Evolutionary conservation across 1,284 basidiomycete genomes (phyloP).

Genomic region (Ustilago xerochloae): DNA sequence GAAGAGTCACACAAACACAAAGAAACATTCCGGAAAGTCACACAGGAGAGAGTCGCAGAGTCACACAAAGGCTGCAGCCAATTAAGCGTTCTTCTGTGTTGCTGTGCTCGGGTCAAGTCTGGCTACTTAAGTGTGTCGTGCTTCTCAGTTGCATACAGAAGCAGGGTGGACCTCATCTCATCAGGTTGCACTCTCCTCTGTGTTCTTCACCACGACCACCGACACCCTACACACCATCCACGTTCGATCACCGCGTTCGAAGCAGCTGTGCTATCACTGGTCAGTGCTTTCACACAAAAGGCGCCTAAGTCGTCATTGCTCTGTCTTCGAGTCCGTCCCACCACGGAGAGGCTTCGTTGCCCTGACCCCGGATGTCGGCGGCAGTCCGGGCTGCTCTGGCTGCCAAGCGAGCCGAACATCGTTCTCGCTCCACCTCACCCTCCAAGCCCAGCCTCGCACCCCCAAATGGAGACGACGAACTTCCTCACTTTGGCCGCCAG

Average conservation of each 20-base stretch:
- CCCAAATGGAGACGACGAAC: constrained; percentile 17
- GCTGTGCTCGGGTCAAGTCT: too few relatives aligned
- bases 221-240: neutral
- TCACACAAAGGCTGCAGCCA: too few relatives aligned
- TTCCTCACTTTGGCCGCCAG: constrained; percentile 29
- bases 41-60: too few relatives aligned
- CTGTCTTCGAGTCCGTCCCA: neutral
- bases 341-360: neutral
- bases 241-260: neutral
- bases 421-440: constrained; percentile 40
- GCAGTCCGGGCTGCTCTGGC: constrained; percentile 57
- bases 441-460: constrained; percentile 23
- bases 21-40: too few relatives aligned
- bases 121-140: constrained; percentile 8
- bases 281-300: neutral
- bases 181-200: neutral
- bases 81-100: too few relatives aligned
- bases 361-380: constrained; percentile 51
- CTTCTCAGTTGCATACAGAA: neutral
- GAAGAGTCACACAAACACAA: neutral
- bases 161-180: constrained; percentile 2
- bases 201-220: constrained; percentile 1
- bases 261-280: neutral
- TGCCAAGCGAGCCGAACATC: constrained; percentile 45
- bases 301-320: neutral